These are phyloP conservation scores for Boechera retrofracta DNA, from an alignment of 345 rosid genomes.

Conservation along the genomic window DNA sequence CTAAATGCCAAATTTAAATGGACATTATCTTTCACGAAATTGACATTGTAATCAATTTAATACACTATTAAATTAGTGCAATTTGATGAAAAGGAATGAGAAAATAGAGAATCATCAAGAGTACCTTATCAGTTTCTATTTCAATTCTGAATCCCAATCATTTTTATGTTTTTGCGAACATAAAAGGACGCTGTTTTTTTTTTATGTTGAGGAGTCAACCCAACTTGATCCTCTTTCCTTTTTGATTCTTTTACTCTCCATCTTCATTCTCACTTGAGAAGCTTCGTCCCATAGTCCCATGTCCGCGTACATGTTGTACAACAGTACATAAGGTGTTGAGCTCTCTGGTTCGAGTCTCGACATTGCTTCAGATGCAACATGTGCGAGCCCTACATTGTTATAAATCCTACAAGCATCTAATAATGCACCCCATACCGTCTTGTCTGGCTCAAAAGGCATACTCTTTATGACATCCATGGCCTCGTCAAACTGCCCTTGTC, in stretches of 20 bases:
- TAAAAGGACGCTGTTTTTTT: neutral
- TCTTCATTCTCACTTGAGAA: slow-evolving; percentile 53
- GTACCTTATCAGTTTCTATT: slow-evolving; percentile 29
- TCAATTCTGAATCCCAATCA: slow-evolving; percentile 6
- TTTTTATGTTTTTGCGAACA: neutral
- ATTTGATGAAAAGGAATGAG: neutral
- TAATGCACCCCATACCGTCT: slow-evolving; percentile 82
- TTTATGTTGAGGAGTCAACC: slow-evolving; percentile 44
- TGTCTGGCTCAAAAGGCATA: slow-evolving; percentile 72
- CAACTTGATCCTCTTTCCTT: slow-evolving; percentile 62
- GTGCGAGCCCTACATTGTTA: slow-evolving; percentile 58
- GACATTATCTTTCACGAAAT: slow-evolving; percentile 4
- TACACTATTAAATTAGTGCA: neutral
- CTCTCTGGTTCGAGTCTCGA: slow-evolving; percentile 71
- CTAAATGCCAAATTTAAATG: slow-evolving; percentile 6
- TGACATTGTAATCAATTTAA: neutral
- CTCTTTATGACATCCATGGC: slow-evolving; percentile 58
- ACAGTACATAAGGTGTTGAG: slow-evolving; percentile 67
- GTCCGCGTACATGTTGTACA: slow-evolving; percentile 72
- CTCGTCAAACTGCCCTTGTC: slow-evolving; percentile 65
- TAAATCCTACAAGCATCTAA: slow-evolving; percentile 69
- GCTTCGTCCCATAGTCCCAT: slow-evolving; percentile 73
- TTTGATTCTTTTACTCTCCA: slow-evolving; percentile 59
- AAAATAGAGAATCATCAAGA: slow-evolving; percentile 1
- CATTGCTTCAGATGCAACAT: slow-evolving; percentile 71